phyloP scores from a whole-genome alignment of 805 yeast species.

The Kodamaea jinghongensis region DNA sequence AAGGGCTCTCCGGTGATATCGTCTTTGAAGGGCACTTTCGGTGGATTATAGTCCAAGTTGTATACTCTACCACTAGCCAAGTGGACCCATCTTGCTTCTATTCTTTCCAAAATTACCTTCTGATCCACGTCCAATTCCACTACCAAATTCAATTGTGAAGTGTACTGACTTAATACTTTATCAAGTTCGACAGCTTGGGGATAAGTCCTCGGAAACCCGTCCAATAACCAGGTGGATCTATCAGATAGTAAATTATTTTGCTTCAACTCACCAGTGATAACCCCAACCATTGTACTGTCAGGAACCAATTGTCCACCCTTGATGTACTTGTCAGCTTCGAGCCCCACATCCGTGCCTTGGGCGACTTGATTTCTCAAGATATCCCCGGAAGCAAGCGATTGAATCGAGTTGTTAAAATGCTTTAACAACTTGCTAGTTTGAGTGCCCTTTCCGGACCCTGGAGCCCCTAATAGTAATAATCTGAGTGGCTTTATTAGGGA shows the following conservation, averaged over 20 bases:
- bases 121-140: constrained; percentile 87
- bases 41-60: constrained; percentile 85
- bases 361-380: constrained; percentile 67
- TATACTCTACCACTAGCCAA: constrained; percentile 82
- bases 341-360: constrained; percentile 51
- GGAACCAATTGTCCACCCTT: constrained; percentile 69
- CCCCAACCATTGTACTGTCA: constrained; percentile 59
- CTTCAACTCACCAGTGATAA: constrained; percentile 52
- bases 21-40: constrained; percentile 74
- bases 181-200: constrained; percentile 67
- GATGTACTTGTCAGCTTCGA: constrained; percentile 55
- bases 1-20: constrained; percentile 89
- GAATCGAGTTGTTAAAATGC: constrained; percentile 45
- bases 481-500: constrained; percentile 47
- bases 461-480: constrained; percentile 81
- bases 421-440: constrained; percentile 66
- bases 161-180: constrained; percentile 32
- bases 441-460: constrained; percentile 96
- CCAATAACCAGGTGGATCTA: constrained; percentile 66
- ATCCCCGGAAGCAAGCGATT: constrained; percentile 81
- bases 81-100: constrained; percentile 85
- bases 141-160: constrained; percentile 63
- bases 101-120: constrained; percentile 73
- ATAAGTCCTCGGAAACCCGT: constrained; percentile 87
- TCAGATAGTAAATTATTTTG: constrained; percentile 41